Evolutionary conservation across 2,329 filamentous ascomycete species (phyloP).

Genomic region (Penicillium occitanis): DNA sequence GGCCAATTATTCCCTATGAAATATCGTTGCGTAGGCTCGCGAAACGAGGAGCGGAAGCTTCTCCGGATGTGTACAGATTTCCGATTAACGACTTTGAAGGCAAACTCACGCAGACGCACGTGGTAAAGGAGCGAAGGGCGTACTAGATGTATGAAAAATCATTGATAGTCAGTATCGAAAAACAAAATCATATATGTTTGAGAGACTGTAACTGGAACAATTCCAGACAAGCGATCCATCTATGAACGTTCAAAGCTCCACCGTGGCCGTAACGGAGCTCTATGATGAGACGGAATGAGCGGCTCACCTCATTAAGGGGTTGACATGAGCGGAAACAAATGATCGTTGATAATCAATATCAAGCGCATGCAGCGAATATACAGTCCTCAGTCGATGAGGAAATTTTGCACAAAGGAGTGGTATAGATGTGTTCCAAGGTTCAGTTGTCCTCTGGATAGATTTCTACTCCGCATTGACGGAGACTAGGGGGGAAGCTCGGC

Average conservation of each 20-base stretch:
- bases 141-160: neutral
- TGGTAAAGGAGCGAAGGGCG: neutral
- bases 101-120: constrained; percentile 1
- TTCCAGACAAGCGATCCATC: neutral
- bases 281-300: neutral
- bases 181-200: neutral
- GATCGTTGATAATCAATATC: neutral
- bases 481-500: constrained; percentile 5
- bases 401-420: neutral
- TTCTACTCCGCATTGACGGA: constrained; percentile 3
- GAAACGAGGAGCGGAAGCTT: neutral
- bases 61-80: neutral
- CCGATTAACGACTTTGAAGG: constrained; percentile 1
- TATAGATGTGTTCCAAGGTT: neutral
- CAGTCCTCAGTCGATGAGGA: neutral
- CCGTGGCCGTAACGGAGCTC: constrained; percentile 21
- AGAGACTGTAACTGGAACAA: neutral
- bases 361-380: neutral
- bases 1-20: neutral
- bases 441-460: neutral
- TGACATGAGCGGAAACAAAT: neutral
- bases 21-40: too few relatives aligned
- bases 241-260: constrained; percentile 12
- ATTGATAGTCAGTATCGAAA: neutral
- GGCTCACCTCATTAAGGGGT: constrained; percentile 6